phyloP scores from a whole-genome alignment of 73 alveolate species.

The Paramecium caudatum region DNA sequence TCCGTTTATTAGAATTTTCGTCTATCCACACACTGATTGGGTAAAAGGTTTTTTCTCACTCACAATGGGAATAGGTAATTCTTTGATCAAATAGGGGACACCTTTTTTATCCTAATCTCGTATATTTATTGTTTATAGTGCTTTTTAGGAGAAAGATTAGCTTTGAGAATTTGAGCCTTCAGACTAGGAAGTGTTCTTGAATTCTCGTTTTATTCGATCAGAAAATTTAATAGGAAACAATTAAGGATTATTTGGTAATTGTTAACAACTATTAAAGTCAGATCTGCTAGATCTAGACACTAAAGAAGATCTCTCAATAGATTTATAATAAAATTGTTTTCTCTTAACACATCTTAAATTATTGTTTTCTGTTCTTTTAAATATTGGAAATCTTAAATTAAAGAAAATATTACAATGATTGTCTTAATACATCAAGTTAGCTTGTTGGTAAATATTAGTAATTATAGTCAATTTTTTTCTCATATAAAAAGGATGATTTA shows the following conservation, averaged over 20 bases:
- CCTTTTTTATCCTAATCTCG: neutral
- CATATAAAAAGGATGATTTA: neutral
- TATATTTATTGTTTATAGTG: neutral
- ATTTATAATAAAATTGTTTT: neutral
- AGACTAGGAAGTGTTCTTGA: neutral
- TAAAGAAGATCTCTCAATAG: neutral
- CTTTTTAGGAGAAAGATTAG: neutral
- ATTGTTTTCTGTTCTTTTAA: neutral
- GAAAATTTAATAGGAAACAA: neutral
- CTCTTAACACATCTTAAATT: neutral
- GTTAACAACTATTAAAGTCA: neutral
- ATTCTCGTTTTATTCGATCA: neutral
- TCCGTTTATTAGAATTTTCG: constrained; percentile 19
- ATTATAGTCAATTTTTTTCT: constrained; percentile 8
- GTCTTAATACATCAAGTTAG: neutral
- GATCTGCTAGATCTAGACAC: constrained; percentile 44
- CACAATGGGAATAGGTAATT: neutral
- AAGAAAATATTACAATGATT: neutral
- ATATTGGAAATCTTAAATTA: neutral
- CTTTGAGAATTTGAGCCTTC: neutral
- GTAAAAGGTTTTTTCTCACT: neutral
- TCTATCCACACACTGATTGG: neutral
- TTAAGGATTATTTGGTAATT: neutral
- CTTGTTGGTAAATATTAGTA: constrained; percentile 3
- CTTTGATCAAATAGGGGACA: neutral